Conservation (phyloP, 2,329 filamentous ascomycete genomes). For the Dendryphion nanum region DNA sequence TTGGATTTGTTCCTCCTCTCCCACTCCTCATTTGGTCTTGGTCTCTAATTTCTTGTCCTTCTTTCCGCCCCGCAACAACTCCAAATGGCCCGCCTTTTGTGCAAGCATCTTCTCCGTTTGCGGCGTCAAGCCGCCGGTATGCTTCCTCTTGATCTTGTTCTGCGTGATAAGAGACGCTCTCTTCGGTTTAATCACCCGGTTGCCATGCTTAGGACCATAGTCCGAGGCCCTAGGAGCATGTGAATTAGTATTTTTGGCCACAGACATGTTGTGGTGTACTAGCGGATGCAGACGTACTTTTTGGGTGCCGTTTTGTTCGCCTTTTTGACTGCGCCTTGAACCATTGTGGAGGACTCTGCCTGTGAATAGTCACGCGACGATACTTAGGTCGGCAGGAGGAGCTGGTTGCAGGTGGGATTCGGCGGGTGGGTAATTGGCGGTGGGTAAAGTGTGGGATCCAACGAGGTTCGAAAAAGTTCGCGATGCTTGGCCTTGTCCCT, state of each 20-base stretch:
- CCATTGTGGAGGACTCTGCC: conserved; percentile 38
- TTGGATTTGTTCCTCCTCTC: too few species aligned
- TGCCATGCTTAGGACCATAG: conserved; percentile 57
- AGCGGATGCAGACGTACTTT: conserved; percentile 32
- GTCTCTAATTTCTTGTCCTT: conserved; percentile 41
- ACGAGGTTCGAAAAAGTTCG: conserved; percentile 8
- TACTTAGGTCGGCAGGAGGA: not conserved
- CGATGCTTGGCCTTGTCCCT: conserved; percentile 2
- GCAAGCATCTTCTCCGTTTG: conserved; percentile 68
- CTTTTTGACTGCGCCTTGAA: conserved; percentile 51
- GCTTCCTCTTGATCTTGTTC: conserved; percentile 65
- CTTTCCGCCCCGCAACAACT: conserved; percentile 66
- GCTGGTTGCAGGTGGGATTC: too few species aligned
- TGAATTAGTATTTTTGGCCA: too few species aligned
- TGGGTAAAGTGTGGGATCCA: conserved; percentile 3
- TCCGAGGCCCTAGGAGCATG: conserved; percentile 23
- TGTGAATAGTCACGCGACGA: not conserved
- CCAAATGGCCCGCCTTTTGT: conserved; percentile 67
- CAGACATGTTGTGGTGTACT: conserved; percentile 8
- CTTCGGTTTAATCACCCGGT: conserved; percentile 65
- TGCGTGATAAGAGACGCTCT: conserved; percentile 60
- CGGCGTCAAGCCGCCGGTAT: conserved; percentile 59
- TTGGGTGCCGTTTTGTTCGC: conserved; percentile 30
- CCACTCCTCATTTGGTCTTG: not conserved
- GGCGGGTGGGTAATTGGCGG: too few species aligned